Conservation (phyloP, 352 stramenopile species). For the Phytophthora gonapodyides region DNA sequence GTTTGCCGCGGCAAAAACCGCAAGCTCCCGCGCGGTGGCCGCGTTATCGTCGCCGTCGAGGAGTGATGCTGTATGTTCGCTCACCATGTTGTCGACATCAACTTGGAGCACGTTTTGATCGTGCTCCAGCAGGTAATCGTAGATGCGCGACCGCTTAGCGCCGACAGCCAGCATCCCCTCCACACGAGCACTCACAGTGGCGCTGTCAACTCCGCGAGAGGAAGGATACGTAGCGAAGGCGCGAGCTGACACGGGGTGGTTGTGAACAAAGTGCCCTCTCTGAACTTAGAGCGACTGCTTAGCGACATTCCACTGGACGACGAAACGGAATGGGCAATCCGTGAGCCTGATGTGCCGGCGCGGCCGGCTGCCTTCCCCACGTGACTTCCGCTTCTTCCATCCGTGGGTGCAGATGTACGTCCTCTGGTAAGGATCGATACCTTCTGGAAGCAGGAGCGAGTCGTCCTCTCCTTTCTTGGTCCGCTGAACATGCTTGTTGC, state of each 20-base stretch:
- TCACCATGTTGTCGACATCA: conserved; percentile 17
- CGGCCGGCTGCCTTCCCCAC: no score
- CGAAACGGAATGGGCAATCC: conserved; percentile 2
- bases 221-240: neutral
- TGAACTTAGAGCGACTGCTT: neutral
- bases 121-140: conserved; percentile 13
- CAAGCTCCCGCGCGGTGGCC: no score
- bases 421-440: neutral
- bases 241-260: no score
- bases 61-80: neutral
- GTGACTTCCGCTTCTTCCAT: no score
- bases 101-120: no score
- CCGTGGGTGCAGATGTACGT: no score
- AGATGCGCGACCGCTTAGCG: conserved; percentile 6
- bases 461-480: neutral
- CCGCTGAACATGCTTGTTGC: neutral
- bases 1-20: no score
- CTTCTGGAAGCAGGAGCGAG: neutral
- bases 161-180: conserved; percentile 10
- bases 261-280: conserved; percentile 1
- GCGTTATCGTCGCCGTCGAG: neutral
- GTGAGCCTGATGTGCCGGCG: no score
- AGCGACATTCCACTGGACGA: neutral
- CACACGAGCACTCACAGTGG: neutral
- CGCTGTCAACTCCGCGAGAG: neutral